Evolutionary conservation across 257 asterid genomes (phyloP).

Genomic region (Nicotiana obtusifolia): DNA sequence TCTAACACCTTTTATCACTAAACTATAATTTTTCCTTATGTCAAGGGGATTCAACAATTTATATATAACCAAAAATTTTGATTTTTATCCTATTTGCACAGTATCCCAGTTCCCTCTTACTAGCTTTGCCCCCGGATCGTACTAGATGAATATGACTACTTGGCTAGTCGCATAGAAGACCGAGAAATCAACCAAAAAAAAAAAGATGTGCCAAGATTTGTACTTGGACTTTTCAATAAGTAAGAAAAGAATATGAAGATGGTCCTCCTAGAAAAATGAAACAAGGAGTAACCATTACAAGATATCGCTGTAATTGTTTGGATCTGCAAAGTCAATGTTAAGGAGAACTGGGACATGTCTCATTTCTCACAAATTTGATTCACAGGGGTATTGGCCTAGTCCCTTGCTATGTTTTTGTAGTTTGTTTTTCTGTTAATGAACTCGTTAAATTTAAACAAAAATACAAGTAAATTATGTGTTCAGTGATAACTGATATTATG

Average conservation of each 20-base stretch:
- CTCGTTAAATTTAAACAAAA: not conserved
- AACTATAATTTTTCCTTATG: too few relatives aligned
- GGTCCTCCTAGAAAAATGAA: not conserved
- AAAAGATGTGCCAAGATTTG: not conserved
- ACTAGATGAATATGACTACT: not conserved
- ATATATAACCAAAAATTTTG: too few relatives aligned
- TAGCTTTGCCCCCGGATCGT: not conserved
- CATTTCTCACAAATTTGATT: not conserved
- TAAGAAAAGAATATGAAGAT: not conserved
- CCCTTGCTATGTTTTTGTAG: not conserved
- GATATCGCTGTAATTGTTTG: not conserved
- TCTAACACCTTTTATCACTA: too few relatives aligned
- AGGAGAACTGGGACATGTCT: not conserved
- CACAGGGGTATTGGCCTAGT: not conserved
- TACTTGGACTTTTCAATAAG: not conserved
- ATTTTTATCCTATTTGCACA: too few relatives aligned
- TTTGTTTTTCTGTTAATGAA: not conserved
- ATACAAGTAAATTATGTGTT: not conserved
- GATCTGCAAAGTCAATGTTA: not conserved
- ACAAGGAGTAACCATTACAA: not conserved
- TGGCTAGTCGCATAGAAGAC: not conserved
- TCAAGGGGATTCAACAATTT: too few relatives aligned
- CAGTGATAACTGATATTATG: not conserved
- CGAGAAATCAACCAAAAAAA: not conserved
- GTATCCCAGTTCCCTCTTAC: too few relatives aligned